Conservation (phyloP, 148 eudicot genomes). For the Camellia sinensis region DNA sequence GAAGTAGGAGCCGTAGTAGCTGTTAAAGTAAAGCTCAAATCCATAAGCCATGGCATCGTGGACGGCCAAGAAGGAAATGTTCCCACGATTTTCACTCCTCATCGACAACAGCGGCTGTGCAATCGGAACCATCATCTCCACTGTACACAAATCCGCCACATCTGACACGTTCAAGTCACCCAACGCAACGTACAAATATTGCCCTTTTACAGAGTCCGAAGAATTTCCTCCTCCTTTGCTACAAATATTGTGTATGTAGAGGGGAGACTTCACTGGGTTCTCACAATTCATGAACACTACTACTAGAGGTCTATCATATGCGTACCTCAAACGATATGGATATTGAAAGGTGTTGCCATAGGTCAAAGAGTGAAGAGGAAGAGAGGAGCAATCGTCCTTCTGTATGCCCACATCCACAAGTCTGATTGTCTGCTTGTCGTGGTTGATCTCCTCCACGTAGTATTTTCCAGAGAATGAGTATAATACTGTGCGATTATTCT, state of each 20-base stretch:
- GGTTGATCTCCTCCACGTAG: no score
- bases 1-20: no score
- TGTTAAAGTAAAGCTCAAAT: conserved; percentile 18
- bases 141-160: no score
- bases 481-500: no score
- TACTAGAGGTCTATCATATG: background rate
- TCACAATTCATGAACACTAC: conserved; percentile 14
- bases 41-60: conserved; percentile 22
- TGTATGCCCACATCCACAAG: conserved; percentile 18
- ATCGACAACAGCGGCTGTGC: no score
- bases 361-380: conserved; percentile 17
- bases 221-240: background rate
- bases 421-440: no score
- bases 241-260: background rate
- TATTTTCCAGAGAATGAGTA: no score
- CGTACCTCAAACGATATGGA: background rate
- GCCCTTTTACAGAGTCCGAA: background rate
- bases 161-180: no score
- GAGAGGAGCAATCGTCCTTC: conserved; percentile 14
- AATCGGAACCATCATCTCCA: no score
- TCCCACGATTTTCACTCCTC: background rate
- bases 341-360: background rate
- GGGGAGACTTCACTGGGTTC: conserved; percentile 8
- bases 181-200: no score
- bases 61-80: background rate